These are phyloP conservation scores for Rhodotorula sphaerocarpa DNA, from an alignment of 768 basidiomycete species.

Conservation along the genomic window DNA sequence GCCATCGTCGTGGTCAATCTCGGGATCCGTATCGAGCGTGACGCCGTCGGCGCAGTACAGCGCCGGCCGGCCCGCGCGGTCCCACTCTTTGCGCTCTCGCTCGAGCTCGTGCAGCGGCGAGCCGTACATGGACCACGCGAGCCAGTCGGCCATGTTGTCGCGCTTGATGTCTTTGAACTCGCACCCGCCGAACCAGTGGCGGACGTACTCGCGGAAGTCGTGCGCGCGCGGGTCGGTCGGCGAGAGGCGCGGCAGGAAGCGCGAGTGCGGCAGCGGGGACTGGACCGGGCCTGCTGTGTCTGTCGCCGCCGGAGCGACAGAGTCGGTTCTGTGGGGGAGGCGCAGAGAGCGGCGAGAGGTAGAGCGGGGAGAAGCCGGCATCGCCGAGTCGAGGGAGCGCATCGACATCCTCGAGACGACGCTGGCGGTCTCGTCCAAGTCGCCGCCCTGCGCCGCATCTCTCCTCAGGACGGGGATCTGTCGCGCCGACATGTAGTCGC, in stretches of 20 bases:
- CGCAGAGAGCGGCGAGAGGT: background rate
- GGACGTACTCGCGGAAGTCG: slow-evolving; percentile 34
- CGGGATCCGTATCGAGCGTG: slow-evolving; percentile 11
- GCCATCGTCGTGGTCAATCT: slow-evolving; percentile 7
- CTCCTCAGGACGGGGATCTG: background rate
- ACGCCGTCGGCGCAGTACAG: slow-evolving; percentile 18
- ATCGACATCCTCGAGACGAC: slow-evolving; percentile 8
- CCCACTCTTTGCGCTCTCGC: slow-evolving; percentile 28
- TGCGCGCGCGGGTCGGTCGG: slow-evolving; percentile 35
- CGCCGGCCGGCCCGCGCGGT: slow-evolving; percentile 13
- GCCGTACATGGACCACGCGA: slow-evolving; percentile 38
- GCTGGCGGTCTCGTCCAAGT: slow-evolving; percentile 6
- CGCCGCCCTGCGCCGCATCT: background rate
- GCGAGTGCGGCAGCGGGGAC: slow-evolving; percentile 3
- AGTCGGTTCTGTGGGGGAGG: background rate
- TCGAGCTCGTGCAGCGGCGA: slow-evolving; percentile 25
- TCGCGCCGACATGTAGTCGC: slow-evolving; percentile 12
- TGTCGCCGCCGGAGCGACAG: too few relatives aligned
- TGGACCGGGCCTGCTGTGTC: background rate
- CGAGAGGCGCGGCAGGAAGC: slow-evolving; percentile 16
- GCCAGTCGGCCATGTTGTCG: slow-evolving; percentile 37
- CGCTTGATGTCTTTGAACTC: slow-evolving; percentile 12
- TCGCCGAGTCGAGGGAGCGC: slow-evolving; percentile 16
- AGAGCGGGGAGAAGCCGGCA: background rate
- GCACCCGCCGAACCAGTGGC: slow-evolving; percentile 32